These are phyloP conservation scores for Solanum tarijense DNA, from an alignment of 257 asterid species.

Conservation along the genomic window DNA sequence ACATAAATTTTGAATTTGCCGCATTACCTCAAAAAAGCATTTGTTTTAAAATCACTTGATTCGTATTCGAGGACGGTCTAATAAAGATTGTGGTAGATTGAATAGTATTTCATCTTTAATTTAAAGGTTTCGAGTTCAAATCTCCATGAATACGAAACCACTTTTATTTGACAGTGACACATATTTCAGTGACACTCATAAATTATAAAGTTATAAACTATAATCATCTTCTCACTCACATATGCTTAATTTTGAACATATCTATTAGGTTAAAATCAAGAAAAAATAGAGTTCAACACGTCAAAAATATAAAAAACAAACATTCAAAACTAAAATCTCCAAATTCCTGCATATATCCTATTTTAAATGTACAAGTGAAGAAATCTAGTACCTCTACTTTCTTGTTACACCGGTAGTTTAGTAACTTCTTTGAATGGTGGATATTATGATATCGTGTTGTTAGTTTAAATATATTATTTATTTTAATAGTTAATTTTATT, in stretches of 20 bases:
- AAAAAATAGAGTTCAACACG: neutral
- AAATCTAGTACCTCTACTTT: neutral
- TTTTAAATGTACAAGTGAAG: neutral
- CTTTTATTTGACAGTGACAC: rapidly evolving
- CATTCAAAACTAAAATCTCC: neutral
- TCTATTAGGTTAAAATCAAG: neutral
- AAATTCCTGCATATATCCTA: neutral
- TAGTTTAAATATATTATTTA: no score
- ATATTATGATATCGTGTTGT: neutral
- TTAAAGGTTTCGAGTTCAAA: rapidly evolving
- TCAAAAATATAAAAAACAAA: neutral
- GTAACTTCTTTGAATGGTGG: neutral
- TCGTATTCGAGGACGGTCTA: neutral
- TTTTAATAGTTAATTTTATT: neutral
- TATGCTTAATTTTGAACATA: neutral
- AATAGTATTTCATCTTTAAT: rapidly evolving
- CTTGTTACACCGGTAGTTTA: neutral
- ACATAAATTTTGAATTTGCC: neutral
- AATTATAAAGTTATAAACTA: neutral
- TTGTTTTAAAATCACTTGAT: neutral
- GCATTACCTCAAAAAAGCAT: neutral
- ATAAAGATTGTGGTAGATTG: neutral
- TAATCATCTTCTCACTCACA: neutral
- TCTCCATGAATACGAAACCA: rapidly evolving
- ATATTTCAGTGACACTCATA: neutral